Evolutionary conservation across 2,329 filamentous ascomycete species (phyloP).

Genomic region (Calonectria crousiana): DNA sequence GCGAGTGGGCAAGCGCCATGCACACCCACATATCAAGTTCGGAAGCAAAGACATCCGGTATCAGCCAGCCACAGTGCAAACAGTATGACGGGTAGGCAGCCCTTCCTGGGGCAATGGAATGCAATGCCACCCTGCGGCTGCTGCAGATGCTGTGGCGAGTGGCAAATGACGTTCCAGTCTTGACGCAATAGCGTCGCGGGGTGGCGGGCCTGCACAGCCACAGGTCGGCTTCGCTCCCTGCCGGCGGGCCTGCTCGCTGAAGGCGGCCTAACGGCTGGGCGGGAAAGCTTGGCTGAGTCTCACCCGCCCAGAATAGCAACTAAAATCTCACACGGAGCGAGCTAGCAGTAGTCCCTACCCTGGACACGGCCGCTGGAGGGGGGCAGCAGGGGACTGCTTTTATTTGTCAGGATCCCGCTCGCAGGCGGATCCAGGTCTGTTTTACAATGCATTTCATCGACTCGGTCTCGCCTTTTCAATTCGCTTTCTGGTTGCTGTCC

Average conservation of each 20-base stretch:
- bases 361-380: not conserved
- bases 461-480: not conserved
- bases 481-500: not conserved
- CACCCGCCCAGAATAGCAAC: conserved; percentile 15
- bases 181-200: conserved; percentile 4
- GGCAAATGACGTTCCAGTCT: not conserved
- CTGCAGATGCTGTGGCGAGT: not conserved
- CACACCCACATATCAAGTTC: not conserved
- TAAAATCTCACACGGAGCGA: conserved; percentile 23
- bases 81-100: not conserved
- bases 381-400: not conserved
- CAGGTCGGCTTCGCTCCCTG: not conserved
- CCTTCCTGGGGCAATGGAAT: not conserved
- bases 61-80: conserved; percentile 11
- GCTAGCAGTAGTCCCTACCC: not conserved
- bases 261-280: not conserved
- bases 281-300: not conserved
- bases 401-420: conserved; percentile 2
- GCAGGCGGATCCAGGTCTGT: not conserved
- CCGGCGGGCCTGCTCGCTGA: not conserved
- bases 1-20: not conserved
- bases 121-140: not conserved
- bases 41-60: not conserved
- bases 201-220: conserved; percentile 7
- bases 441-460: conserved; percentile 1